Evolutionary conservation across 139 green algal genomes (phyloP).

Genomic region (Closterium sp.): DNA sequence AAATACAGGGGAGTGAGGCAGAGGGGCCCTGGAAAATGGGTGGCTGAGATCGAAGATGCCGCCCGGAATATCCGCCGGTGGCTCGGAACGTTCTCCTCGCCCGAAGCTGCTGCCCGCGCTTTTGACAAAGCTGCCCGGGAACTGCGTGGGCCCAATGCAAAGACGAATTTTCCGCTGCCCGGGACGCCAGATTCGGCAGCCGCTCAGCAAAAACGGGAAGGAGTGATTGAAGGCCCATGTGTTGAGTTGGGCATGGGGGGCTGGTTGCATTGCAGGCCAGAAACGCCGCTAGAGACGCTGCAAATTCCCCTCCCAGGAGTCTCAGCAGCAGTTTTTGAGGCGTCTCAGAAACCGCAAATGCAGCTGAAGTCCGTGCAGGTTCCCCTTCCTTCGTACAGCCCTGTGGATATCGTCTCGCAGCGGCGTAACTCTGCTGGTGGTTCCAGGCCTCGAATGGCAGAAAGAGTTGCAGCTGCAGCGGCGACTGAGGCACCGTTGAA

Average conservation of each 20-base stretch:
- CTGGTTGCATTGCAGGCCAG: neutral
- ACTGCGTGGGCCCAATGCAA: neutral
- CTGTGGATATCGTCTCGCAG: too few species aligned
- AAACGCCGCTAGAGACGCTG: neutral
- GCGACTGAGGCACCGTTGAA: too few species aligned
- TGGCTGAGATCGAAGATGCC: constrained; percentile 10
- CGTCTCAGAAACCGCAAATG: too few species aligned
- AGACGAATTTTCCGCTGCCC: constrained; percentile 26
- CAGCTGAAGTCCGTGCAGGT: too few species aligned
- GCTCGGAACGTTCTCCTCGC: constrained; percentile 17
- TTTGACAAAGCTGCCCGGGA: constrained; percentile 11
- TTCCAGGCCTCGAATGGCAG: neutral
- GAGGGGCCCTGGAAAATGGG: constrained; percentile 1
- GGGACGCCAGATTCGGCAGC: neutral
- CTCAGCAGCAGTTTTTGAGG: too few species aligned
- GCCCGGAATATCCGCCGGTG: constrained; percentile 6
- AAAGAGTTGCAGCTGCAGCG: neutral
- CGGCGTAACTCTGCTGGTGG: neutral
- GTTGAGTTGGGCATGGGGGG: neutral
- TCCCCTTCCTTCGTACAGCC: too few species aligned
- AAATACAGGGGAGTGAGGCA: constrained; percentile 12
- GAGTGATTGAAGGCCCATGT: neutral
- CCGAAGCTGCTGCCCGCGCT: neutral
- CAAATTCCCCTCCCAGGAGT: neutral
- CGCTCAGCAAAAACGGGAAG: neutral